Conservation (phyloP, 2,329 filamentous ascomycete species). For the Cytospora piceicola region DNA sequence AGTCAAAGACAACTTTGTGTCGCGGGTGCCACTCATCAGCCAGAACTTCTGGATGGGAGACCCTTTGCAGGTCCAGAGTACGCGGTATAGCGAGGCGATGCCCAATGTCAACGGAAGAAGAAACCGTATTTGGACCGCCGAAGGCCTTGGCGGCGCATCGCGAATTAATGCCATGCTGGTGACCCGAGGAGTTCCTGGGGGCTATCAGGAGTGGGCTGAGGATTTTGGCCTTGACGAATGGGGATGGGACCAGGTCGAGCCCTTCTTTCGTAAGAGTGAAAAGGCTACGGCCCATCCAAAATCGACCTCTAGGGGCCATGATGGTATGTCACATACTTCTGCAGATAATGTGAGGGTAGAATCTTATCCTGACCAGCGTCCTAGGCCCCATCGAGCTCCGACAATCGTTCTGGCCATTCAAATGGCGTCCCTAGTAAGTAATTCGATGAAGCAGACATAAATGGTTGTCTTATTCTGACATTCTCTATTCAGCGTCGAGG, state of each 20-base stretch:
- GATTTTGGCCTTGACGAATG: conserved; percentile 39
- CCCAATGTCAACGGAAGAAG: conserved; percentile 30
- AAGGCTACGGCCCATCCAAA: conserved; percentile 30
- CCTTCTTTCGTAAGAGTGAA: conserved; percentile 40
- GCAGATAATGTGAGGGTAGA: background rate
- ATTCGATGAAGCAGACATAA: fast-evolving
- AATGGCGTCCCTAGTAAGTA: background rate
- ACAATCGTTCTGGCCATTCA: background rate
- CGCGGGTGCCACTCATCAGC: conserved; percentile 40
- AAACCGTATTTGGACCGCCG: conserved; percentile 35
- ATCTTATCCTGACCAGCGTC: background rate
- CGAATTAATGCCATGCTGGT: conserved; percentile 41
- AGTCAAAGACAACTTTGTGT: conserved; percentile 37
- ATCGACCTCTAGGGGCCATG: conserved; percentile 34
- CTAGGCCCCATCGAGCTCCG: background rate
- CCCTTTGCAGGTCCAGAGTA: conserved; percentile 34
- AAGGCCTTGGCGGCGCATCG: conserved; percentile 40
- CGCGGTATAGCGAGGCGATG: conserved; percentile 38
- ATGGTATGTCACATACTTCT: conserved; percentile 29
- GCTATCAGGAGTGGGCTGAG: conserved; percentile 39
- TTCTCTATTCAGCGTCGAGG: conserved; percentile 30
- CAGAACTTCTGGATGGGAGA: conserved; percentile 35
- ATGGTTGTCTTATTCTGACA: background rate
- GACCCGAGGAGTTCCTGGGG: conserved; percentile 38
- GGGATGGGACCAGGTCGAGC: conserved; percentile 41